Evolutionary conservation across 768 basidiomycete genomes (phyloP).

Genomic region (Phaeotremella fagi): DNA sequence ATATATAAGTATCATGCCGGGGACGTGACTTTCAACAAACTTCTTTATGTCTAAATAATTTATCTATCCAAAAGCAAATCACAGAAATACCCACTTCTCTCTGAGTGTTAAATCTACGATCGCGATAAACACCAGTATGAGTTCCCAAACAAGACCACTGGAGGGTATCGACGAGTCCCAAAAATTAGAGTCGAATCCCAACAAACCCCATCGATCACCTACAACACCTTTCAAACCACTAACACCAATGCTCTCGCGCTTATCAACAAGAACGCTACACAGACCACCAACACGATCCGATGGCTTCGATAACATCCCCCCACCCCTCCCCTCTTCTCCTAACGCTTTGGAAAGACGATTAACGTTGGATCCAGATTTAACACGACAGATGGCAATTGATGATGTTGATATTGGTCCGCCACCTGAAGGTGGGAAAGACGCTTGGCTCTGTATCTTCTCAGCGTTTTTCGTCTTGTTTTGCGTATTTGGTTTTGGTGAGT

Average conservation of each 20-base stretch:
- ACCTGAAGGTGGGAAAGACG: slow-evolving; percentile 43
- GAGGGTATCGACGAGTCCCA: too few relatives aligned
- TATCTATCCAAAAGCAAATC: too few relatives aligned
- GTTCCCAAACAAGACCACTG: too few relatives aligned
- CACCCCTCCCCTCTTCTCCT: slow-evolving; percentile 16
- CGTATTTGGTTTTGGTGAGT: slow-evolving; percentile 43
- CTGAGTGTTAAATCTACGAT: too few relatives aligned
- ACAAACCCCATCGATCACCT: background rate
- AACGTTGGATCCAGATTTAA: slow-evolving; percentile 22
- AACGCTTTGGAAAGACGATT: slow-evolving; percentile 17
- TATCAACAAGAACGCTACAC: too few relatives aligned
- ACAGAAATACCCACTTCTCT: too few relatives aligned
- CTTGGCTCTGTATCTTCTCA: slow-evolving; percentile 39
- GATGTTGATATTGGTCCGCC: slow-evolving; percentile 35
- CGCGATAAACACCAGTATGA: too few relatives aligned
- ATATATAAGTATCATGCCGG: too few relatives aligned
- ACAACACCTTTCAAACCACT: slow-evolving; percentile 1
- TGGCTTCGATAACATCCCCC: slow-evolving; percentile 34
- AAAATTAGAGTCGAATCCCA: too few relatives aligned
- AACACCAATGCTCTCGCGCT: slow-evolving; percentile 7
- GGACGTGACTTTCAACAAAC: too few relatives aligned
- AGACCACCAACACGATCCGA: slow-evolving; percentile 16
- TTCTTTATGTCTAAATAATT: too few relatives aligned
- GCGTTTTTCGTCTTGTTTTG: slow-evolving; percentile 41
- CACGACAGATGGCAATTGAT: slow-evolving; percentile 21